Evolutionary conservation across 108 stramenopile genomes (phyloP), one percentile per base, ranked within the genome.

Genomic region (Cyclostephanos tholiformis): DNA sequence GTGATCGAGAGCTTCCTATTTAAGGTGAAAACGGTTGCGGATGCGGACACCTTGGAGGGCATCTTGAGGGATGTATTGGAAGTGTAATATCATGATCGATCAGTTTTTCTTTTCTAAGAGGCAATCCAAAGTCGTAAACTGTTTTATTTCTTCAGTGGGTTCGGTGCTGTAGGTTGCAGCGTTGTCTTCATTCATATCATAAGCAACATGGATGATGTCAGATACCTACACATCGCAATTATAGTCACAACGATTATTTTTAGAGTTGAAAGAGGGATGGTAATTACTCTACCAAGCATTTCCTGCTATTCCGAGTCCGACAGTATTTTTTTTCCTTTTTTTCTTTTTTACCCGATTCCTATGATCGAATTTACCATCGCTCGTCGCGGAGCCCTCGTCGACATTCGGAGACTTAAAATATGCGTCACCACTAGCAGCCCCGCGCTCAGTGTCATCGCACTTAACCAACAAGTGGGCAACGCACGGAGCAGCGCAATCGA

Each of bases 401-500:
- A 11, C 35, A 49, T 55, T 19, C 6, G 56, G 49, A 66, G 48
- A 49, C 61, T n/a, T 62, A 1, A 29, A 1, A 60, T 60, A 2
- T 1, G 6, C 59, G 13, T 60, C 61, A 62, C 20, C 46, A 52
- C 25, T 22, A 10, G 6, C 8, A 57, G 44, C 60, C 32, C 27
- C 55, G 17, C 62, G 48, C 2, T 43, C 49, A 27, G 19, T 11
- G 27, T 39, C 62, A 0, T 44, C 30, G 20, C 61, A 46, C 19
- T 52, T 70, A 25, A n/a, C 23, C 13, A 86, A 52, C 53, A 87
- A 80, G 61, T 85, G 84, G 10, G 56, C 69, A 9, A 76, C 73
- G 65, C 77, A 85, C 8, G 86, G 86, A 35, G 86, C 84, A 44
- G 86, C 86, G 9, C 84, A 16, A 74, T 88, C 83, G 19, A 60